Percentiles rank a stretch among this genome's conserved stretches.
Conservation (phyloP, 495 filamentous ascomycete species). For the Parmelia sp. region DNA sequence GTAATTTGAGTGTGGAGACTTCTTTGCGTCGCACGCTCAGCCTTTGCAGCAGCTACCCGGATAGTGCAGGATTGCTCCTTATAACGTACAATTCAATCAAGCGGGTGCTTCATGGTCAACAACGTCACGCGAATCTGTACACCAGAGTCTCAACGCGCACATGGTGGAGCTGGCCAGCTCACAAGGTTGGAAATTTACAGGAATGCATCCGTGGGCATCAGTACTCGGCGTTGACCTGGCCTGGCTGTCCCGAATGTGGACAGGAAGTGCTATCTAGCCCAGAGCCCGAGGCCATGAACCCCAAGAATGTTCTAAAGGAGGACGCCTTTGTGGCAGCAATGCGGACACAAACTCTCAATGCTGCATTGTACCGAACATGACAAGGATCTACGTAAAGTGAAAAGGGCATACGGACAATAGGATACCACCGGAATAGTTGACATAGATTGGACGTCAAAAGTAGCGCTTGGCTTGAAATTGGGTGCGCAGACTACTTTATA, state of each 20-base stretch:
- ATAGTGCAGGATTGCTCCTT: constrained; percentile 18
- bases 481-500: neutral
- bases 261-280: neutral
- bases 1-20: constrained; percentile 8
- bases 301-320: constrained; percentile 13
- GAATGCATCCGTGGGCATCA: constrained; percentile 23
- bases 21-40: neutral
- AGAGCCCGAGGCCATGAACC: neutral
- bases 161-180: constrained; percentile 23
- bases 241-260: constrained; percentile 25
- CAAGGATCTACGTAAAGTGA: neutral
- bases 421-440: neutral
- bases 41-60: constrained; percentile 15
- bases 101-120: neutral
- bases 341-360: neutral
- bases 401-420: neutral
- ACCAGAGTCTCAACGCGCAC: neutral
- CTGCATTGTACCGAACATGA: constrained; percentile 6
- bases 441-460: neutral
- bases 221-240: constrained; percentile 18
- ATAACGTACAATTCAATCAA: constrained; percentile 9
- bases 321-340: constrained; percentile 20
- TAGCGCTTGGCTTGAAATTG: neutral
- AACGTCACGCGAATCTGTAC: constrained; percentile 9
- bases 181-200: constrained; percentile 14